Base-by-base conservation (phyloP, 202 grass and related monocot genomes). In the Zoysia matrella region DNA sequence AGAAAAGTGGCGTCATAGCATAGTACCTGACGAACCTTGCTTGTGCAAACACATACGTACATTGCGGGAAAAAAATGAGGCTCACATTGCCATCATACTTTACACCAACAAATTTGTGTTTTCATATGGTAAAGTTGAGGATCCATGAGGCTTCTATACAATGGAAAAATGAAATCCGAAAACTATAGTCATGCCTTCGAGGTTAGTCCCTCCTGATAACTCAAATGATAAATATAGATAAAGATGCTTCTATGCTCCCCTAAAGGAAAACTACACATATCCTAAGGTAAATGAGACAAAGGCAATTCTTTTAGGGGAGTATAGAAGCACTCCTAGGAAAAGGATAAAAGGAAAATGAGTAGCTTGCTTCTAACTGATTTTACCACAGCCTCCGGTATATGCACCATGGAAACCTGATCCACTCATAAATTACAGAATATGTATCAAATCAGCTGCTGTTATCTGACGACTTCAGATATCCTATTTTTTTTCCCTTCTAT, bases 161-260 rank as follows among this genome's bases (percentile, higher is more conserved):
- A 46, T 30, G 53, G 55, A 48, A 43, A 79, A 74, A 18, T 14
- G 0, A 46, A 49, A 83, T 69, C 74, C 16, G 22, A 47, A 65
- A 64, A 69, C 83, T 83, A 52, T 67, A 81, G 58, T 69, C 68
- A 89, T 69, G 49, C 55, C 71, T 69, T 82, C 74, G 74, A 86
- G 64, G 72, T 86, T 67, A 86, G 56, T 60, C 76, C 50, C 74
- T 70, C 47, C 54, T 86, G 75, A 56, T 52, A 74, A 75, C 67
- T 69, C 41, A 69, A 70, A 78, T 9, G 44, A 74, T 65, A 82
- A 76, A 71, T 72, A 13, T 52, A 71, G 63, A 74, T 12, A 18
- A 85, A 81, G 9, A 77, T 78, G 78, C 73, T 89, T 86, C 73
- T 82, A 81, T 73, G 73, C 78, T 74, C 78, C 83, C 87, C 87